phyloP scores from a whole-genome alignment of 2,329 filamentous ascomycete species.

The Penicillium sp. region DNA sequence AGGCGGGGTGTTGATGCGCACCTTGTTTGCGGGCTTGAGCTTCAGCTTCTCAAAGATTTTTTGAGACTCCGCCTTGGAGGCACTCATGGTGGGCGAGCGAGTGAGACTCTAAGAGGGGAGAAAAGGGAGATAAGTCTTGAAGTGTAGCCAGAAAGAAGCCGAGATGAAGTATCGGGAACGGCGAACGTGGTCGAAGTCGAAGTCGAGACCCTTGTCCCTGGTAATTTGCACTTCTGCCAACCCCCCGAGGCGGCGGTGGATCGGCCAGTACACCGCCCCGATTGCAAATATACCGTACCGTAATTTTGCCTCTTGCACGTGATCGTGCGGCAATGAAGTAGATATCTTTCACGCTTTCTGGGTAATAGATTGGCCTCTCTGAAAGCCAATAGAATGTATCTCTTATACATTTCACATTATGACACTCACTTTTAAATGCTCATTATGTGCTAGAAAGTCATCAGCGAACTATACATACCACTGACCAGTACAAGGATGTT shows the following conservation, averaged over 20 bases:
- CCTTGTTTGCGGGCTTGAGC: conserved; percentile 92
- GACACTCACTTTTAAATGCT: no score
- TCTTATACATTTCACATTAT: neutral
- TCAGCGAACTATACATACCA: no score
- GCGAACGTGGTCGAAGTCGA: conserved; percentile 50
- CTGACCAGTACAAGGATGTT: no score
- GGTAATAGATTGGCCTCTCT: no score
- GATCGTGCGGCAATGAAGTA: no score
- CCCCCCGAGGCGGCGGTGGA: conserved; percentile 20
- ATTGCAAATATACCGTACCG: conserved; percentile 22
- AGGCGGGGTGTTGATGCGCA: conserved; percentile 53
- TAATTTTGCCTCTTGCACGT: conserved; percentile 15
- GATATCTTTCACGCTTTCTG: no score
- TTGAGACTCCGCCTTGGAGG: conserved; percentile 92
- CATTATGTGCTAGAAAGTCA: no score
- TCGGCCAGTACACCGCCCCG: conserved; percentile 7
- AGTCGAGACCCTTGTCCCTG: conserved; percentile 26
- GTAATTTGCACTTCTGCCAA: conserved; percentile 32
- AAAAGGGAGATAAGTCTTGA: conserved; percentile 21
- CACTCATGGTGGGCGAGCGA: conserved; percentile 62
- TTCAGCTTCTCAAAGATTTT: conserved; percentile 98
- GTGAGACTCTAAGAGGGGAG: conserved; percentile 14
- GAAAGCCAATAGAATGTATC: no score
- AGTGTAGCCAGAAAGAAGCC: conserved; percentile 30
- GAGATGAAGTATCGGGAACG: conserved; percentile 35